Conservation (phyloP, 176 grass and related monocot genomes). For the Paspalum notatum region DNA sequence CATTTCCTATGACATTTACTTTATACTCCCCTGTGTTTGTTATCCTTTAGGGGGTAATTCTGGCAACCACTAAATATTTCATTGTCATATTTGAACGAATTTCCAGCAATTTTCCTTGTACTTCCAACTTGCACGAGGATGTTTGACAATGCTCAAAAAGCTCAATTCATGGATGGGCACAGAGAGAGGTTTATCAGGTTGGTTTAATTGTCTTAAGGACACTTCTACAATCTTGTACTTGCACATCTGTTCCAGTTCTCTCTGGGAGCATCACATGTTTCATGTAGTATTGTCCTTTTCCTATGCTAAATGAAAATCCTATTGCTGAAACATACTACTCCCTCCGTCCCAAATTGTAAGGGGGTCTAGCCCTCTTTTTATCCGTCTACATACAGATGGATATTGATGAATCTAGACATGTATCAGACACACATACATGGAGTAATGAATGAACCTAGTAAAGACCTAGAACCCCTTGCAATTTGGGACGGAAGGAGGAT, state of each 20-base stretch:
- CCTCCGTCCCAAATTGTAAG: too few relatives aligned
- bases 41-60: background rate
- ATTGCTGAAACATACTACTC: background rate
- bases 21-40: background rate
- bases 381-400: too few relatives aligned
- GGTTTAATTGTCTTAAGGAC: background rate
- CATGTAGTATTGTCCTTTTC: slow-evolving; percentile 1
- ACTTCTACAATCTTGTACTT: background rate
- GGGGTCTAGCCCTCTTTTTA: too few relatives aligned
- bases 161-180: slow-evolving; percentile 62
- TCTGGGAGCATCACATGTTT: background rate
- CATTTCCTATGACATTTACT: background rate
- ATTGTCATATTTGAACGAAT: background rate
- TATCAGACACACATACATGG: too few relatives aligned
- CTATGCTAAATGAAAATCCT: slow-evolving; percentile 6
- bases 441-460: too few relatives aligned
- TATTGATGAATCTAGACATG: too few relatives aligned
- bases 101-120: background rate
- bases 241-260: background rate
- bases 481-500: too few relatives aligned
- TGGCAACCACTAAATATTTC: background rate
- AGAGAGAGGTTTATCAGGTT: slow-evolving; percentile 75
- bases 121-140: slow-evolving; percentile 12
- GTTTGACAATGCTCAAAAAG: slow-evolving; percentile 61
- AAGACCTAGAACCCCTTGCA: too few relatives aligned